Evolutionary conservation across 371 early-diverging fungal genomes (phyloP), one percentile per base, ranked within the genome.

Genomic region (Lichtheimia ornata): DNA sequence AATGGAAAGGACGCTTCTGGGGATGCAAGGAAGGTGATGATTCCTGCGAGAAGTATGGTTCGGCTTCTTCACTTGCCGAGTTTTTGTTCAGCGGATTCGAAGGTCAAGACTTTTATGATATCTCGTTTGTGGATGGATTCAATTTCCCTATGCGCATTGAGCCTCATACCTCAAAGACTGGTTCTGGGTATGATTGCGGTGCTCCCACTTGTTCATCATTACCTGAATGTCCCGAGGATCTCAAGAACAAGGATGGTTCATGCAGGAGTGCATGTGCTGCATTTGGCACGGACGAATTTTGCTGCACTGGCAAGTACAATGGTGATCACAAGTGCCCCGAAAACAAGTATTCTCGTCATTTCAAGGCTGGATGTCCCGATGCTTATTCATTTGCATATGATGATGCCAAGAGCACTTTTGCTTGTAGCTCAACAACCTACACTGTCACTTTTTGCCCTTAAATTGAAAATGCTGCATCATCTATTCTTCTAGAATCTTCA

Each of bases 321-420:
- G 51, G 57, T n/a, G 68, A 70, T 28, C 27, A 64, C 13, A 58
- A 54, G 18, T 80, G 81, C 40, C 54, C 47, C 6, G 54, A 68
- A 17, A 73, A 65, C 50, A n/a, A 56, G n/a, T 80, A 64, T 27
- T 62, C 81, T 22, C 40, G 60, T 2, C 54, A 50, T 5, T 73
- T 77, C 25, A 72, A 77, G 55, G 59, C 44, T 30, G 62, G 45
- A 11, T 79, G 80, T 61, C 79, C 79, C 5, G 74, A 83, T 65
- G 83, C 73, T 7, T 84, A 84, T 66, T 72, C 70, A 25, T 84
- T 75, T 63, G 81, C 81, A 52, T 84, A 75, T 58, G 85, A 84
- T 65, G 85, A 84, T 62, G 59, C 53, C 18, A 72, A 72, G 7
- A 69, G 69, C 57, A 79, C 76, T 25, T 78, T 62, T 44, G 58